Percentiles rank a stretch among this genome's conserved stretches.
Conservation (phyloP, 495 filamentous ascomycete genomes). For the Podospora conica region DNA sequence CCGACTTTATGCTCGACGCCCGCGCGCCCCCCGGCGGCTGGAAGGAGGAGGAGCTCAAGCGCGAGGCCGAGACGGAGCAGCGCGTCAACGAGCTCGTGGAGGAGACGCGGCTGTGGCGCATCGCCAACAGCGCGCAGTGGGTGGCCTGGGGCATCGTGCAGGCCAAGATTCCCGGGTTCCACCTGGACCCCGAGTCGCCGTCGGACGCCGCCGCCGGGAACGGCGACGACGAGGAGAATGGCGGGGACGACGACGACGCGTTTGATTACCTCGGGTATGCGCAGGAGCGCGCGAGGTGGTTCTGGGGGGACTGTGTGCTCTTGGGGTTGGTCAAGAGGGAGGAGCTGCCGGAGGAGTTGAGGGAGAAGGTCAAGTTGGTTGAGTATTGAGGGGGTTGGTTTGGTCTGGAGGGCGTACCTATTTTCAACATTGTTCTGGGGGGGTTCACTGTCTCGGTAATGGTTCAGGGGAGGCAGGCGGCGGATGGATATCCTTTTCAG, state of each 20-base stretch:
- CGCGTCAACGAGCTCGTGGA: conserved; percentile 63
- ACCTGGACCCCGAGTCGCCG: conserved; percentile 7
- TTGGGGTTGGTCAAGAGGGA: conserved; percentile 64
- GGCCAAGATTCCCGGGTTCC: conserved; percentile 66
- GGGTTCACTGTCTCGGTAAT: neutral
- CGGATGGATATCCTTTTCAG: neutral
- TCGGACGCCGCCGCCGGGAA: conserved; percentile 12
- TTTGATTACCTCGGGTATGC: conserved; percentile 94
- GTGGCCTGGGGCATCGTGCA: conserved; percentile 95
- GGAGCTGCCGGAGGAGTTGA: conserved; percentile 61
- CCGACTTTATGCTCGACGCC: conserved; percentile 64
- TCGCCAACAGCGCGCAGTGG: conserved; percentile 85
- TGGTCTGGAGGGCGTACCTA: neutral
- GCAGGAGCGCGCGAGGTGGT: conserved; percentile 83
- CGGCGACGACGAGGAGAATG: conserved; percentile 13
- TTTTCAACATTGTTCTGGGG: neutral
- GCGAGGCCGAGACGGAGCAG: conserved; percentile 54
- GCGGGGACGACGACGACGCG: conserved; percentile 43
- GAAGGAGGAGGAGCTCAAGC: conserved; percentile 53
- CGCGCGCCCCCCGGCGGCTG: conserved; percentile 52
- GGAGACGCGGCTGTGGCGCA: conserved; percentile 78
- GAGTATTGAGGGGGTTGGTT: conserved; percentile 44
- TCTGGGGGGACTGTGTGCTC: conserved; percentile 80
- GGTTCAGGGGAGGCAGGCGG: neutral
- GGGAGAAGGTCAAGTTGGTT: conserved; percentile 54